Evolutionary conservation across 768 basidiomycete genomes (phyloP), one percentile per base, ranked within the genome.

Genomic region (Gymnopilus junonius): DNA sequence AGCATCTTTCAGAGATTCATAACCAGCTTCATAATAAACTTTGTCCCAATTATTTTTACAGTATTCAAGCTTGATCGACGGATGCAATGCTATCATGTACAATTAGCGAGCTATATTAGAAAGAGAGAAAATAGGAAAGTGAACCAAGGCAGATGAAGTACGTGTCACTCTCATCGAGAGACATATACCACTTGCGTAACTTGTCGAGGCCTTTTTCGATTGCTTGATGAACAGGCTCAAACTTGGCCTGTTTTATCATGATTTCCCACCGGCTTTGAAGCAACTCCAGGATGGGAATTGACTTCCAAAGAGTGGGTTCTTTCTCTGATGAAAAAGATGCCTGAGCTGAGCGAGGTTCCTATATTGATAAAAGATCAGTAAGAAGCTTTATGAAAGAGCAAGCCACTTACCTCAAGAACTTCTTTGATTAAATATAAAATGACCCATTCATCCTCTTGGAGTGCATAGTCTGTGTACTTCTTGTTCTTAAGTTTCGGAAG

Each of bases 91-190:
- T 59, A 29, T 6, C 8, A 59, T 8, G 7, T 23, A 48, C 5
- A 32, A 5, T 32, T 27, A 8, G 40, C 7, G 17, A 42, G 17
- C n/a, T 14, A 15, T 2, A 4, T n/a, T 20, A 42, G 14, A 2
- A 7, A 8, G 17, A 4, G 10, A 32, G 32, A 32, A 42, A n/a
- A 2, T 15, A 7, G 7, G 4, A 42, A 17, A 17, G n/a, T 43
- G 4, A 21, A 46, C 57, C 43, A 6, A 58, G 21, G 31, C 57
- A 58, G 6, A 58, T 58, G 34, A 58, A 58, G 20, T 58, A 58
- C n/a, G n/a, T n/a, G n/a, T n/a, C n/a, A n/a, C n/a, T n/a, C n/a
- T n/a, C n/a, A n/a, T n/a, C n/a, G n/a, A n/a, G 25, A 21, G 40
- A 40, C 11, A 14, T 17, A 46, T 58, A 46, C 42, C 43, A 58